Evolutionary conservation across 305 asterid genomes (phyloP).

Genomic region (Fraxinus albicans): DNA sequence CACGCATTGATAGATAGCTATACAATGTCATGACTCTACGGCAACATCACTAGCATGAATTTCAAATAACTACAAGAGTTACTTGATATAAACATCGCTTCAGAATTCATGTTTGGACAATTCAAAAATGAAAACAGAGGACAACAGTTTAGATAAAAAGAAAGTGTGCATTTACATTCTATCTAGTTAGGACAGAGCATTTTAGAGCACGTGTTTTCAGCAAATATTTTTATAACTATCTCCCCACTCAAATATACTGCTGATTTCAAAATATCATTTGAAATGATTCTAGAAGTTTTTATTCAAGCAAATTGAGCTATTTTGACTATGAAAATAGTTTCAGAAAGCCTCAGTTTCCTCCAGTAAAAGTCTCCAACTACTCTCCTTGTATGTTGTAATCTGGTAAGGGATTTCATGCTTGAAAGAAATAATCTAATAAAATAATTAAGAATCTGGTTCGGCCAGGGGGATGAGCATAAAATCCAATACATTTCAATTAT

Average conservation of each 20-base stretch:
- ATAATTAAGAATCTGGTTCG: neutral
- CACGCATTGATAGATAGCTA: neutral
- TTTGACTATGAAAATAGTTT: neutral
- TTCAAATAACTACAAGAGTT: neutral
- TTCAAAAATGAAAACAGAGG: neutral
- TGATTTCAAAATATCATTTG: neutral
- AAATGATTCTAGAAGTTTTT: neutral
- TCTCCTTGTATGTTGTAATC: neutral
- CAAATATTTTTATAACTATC: neutral
- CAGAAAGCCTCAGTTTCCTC: neutral
- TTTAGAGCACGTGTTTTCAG: neutral
- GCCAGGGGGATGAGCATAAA: neutral
- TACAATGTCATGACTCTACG: neutral
- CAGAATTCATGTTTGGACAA: neutral
- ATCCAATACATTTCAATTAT: neutral
- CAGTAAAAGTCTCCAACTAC: neutral
- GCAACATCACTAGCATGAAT: neutral
- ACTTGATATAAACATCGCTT: neutral
- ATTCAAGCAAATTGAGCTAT: neutral
- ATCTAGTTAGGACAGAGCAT: neutral
- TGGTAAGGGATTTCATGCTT: neutral
- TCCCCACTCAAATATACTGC: neutral
- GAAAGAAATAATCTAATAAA: neutral
- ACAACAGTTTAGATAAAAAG: neutral
- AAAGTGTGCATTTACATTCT: neutral